phyloP scores from a whole-genome alignment of 2,329 filamentous ascomycete genomes.

The Hymenoscyphus fructigenus region DNA sequence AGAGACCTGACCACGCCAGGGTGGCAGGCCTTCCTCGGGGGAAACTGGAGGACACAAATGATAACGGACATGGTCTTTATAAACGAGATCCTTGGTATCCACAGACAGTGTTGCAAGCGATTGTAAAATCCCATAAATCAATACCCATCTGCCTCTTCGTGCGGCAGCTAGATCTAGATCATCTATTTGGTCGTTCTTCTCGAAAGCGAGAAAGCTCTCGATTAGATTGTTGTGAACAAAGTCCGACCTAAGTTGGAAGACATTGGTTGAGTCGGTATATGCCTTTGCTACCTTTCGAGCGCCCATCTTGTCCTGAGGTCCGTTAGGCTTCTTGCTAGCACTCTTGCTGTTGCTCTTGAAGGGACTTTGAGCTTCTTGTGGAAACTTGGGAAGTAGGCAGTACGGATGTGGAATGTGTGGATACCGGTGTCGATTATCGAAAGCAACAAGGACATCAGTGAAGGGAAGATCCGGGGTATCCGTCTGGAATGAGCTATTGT shows the following conservation, averaged over 20 bases:
- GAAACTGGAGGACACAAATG: conserved; percentile 54
- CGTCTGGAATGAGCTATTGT: conserved; percentile 48
- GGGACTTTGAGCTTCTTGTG: conserved; percentile 38
- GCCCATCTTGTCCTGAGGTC: conserved; percentile 28
- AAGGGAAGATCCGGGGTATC: conserved; percentile 58
- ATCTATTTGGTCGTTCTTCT: conserved; percentile 52
- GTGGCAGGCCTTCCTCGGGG: conserved; percentile 47
- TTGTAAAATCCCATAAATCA: conserved; percentile 61
- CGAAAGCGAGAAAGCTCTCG: conserved; percentile 55
- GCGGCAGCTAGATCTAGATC: conserved; percentile 55
- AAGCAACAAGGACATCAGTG: conserved; percentile 65
- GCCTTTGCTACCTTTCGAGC: conserved; percentile 42
- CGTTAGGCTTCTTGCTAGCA: conserved; percentile 17
- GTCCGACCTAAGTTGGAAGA: conserved; percentile 53
- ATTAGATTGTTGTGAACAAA: conserved; percentile 54
- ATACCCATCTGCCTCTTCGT: conserved; percentile 58
- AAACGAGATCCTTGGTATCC: conserved; percentile 53
- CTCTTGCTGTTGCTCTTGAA: conserved; percentile 28
- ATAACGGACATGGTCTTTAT: conserved; percentile 54
- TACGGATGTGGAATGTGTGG: conserved; percentile 68
- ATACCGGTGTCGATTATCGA: conserved; percentile 60
- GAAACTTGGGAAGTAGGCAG: conserved; percentile 56
- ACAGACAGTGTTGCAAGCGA: conserved; percentile 58
- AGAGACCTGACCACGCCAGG: conserved; percentile 48
- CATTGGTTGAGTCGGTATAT: conserved; percentile 60